Conservation (phyloP, 768 basidiomycete species). For the Amanita pseudoporphyria region DNA sequence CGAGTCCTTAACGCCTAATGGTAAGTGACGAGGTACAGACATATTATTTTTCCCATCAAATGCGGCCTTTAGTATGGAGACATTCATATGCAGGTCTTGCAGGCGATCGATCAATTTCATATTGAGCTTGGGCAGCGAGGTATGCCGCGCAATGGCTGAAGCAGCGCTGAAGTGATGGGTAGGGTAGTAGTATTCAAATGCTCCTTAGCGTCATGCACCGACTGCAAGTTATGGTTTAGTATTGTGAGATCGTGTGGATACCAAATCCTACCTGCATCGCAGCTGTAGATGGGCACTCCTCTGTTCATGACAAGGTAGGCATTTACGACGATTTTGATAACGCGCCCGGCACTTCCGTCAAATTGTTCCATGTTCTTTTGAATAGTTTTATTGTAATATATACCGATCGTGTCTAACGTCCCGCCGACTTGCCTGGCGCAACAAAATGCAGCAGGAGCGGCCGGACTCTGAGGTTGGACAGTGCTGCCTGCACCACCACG, state of each 20-base stretch:
- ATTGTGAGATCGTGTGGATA: not conserved
- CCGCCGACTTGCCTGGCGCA: constrained; percentile 13
- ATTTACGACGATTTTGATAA: constrained; percentile 31
- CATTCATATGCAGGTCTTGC: constrained; percentile 49
- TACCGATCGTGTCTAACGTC: constrained; percentile 5
- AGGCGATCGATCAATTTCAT: constrained; percentile 59
- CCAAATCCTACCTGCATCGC: constrained; percentile 35
- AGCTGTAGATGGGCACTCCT: constrained; percentile 53
- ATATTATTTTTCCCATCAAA: constrained; percentile 78
- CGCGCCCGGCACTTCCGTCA: constrained; percentile 54
- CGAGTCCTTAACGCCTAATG: constrained; percentile 41
- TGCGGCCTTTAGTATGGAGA: constrained; percentile 63
- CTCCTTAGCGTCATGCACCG: constrained; percentile 21
- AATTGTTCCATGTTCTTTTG: constrained; percentile 29
- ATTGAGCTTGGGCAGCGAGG: constrained; percentile 32
- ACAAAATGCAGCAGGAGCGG: constrained; percentile 10
- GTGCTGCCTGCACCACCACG: constrained; percentile 11
- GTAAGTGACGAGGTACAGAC: constrained; percentile 51
- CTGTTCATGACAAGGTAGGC: constrained; percentile 36
- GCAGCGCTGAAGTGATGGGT: not conserved
- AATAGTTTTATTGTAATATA: constrained; percentile 2
- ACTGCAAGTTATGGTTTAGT: constrained; percentile 13
- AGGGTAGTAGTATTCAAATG: not conserved
- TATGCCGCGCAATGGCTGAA: constrained; percentile 1
- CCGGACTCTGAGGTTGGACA: constrained; percentile 10